Base-by-base conservation (phyloP, 2,329 filamentous ascomycete species). In the Fusarium oxysporum region DNA sequence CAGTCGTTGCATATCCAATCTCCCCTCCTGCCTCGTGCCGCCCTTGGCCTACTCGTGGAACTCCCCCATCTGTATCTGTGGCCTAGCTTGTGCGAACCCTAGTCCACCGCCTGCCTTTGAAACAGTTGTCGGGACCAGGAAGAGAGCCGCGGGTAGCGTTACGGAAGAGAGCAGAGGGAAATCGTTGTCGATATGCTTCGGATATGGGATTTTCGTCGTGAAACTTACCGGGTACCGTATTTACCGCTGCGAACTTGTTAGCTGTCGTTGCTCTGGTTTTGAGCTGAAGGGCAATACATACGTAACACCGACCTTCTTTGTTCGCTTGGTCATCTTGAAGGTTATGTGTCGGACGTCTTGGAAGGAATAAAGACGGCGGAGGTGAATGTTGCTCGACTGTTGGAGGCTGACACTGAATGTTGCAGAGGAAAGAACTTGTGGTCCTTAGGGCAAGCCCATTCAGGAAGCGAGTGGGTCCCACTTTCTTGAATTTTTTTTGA, bases 291-390 rank as follows among this genome's bases (percentile, higher is more conserved):
- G 25, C 30, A 38, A 76, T 80, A 84, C 83, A 71, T 82, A 84
- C 83, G 96, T 98, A 86, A 98, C 95, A 86, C 94, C 94, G 92
- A 97, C 95, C 93, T 97, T 97, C 93, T 85, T 97, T 79, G 94
- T 97, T 89, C 94, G 92, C 91, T 96, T 96, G 86, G 93, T 94
- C 93, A 96, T 96, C 87, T 92, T 94, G 89, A 85, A 86, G 83
- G 84, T 74, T 78, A 70, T 82, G 80, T 81, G 80, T 78, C 78
- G 75, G 78, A 76, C 76, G 71, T 79, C 77, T 78, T 80, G 78
- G 77, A 78, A 76, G 78, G 76, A 75, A 76, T 78, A 74, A 77
- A 77, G 78, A 78, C 78, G 73, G 73, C 73, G 67, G 74, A 76
- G 71, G 77, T 78, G 76, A 75, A 78, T 67, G 77, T 76, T 78